phyloP scores from a whole-genome alignment of 192 early-diverging fungal genomes.

The Paraglomus brasilianum region DNA sequence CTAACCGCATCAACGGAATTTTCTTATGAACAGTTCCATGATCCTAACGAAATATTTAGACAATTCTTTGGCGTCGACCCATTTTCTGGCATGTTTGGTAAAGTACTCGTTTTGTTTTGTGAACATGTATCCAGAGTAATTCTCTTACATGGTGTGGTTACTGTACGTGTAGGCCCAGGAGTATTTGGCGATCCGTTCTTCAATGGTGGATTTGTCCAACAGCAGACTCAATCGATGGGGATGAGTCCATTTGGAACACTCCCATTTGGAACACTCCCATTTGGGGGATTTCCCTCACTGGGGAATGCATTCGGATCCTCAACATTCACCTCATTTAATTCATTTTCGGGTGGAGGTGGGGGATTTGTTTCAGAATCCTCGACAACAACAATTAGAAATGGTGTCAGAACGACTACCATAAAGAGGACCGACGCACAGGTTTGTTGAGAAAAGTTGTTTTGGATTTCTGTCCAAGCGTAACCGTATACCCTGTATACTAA shows the following conservation, averaged over 20 bases:
- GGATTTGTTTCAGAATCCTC: neutral
- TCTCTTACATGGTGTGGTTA: too few relatives aligned
- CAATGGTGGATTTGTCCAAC: too few relatives aligned
- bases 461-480: too few relatives aligned
- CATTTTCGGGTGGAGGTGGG: neutral
- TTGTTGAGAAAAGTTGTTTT: neutral
- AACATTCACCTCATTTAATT: too few relatives aligned
- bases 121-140: neutral
- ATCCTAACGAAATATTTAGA: conserved; percentile 38
- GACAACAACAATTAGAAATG: conserved; percentile 19
- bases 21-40: conserved; percentile 32
- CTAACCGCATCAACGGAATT: too few relatives aligned
- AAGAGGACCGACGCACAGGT: conserved; percentile 20
- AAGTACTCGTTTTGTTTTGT: neutral
- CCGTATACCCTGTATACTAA: too few relatives aligned
- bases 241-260: conserved; percentile 5
- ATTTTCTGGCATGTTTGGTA: conserved; percentile 34
- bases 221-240: neutral
- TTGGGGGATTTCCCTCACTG: conserved; percentile 10
- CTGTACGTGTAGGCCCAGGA: conserved; percentile 4
- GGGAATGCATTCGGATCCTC: too few relatives aligned
- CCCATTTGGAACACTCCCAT: neutral
- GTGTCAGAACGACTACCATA: conserved; percentile 16
- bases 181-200: neutral
- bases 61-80: conserved; percentile 36